Evolutionary conservation across 306 rosid species (phyloP), one percentile per base, ranked within the genome.

Genomic region (Cicer cuneatum): DNA sequence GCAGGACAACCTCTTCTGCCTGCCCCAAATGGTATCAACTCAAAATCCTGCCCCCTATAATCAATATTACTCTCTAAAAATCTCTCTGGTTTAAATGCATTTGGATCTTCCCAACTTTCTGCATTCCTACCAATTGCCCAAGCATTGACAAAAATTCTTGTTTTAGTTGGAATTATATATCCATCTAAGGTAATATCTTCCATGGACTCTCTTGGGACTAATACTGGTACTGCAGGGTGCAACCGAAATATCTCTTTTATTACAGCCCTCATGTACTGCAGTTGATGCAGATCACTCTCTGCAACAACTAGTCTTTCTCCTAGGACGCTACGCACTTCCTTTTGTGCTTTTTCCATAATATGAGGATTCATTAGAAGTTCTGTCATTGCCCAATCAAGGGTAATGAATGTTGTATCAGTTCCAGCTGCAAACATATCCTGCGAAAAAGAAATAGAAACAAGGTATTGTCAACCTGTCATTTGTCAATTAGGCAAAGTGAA

Each of bases 401-500:
- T 67, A 47, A 88, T 89, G 82, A 80, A 85, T 24, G 80, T 78
- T 61, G 93, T 89, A 72, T 89, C 96, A 6, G 96, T 89, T 79
- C 93, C 91, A 24, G 93, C 97, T 42, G 87, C 90, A 82, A 89
- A 92, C 91, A 89, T 89, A 60, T 92, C 96, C 93, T 89, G 78
- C 83, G 62, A 10, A 46, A 42, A 69, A 42, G 68, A 65, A 42
- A 66, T 16, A 38, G 61, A 66, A 47, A 66, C 37, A 37, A 66
- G 52, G 14, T 41, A 33, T 72, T 61, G 12, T 45, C 19, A 39
- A 6, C 13, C 8, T 49, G 9, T 49, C 33, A 14, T 10, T 48
- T 74, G n/a, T 59, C 79, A 21, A 11, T 43, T 21, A 69, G 18
- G 47, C 45, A 18, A 12, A 8, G 14, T 35, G 38, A 69, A 16